Conservation (phyloP, 768 basidiomycete genomes). For the Kwoniella shandongensis region DNA sequence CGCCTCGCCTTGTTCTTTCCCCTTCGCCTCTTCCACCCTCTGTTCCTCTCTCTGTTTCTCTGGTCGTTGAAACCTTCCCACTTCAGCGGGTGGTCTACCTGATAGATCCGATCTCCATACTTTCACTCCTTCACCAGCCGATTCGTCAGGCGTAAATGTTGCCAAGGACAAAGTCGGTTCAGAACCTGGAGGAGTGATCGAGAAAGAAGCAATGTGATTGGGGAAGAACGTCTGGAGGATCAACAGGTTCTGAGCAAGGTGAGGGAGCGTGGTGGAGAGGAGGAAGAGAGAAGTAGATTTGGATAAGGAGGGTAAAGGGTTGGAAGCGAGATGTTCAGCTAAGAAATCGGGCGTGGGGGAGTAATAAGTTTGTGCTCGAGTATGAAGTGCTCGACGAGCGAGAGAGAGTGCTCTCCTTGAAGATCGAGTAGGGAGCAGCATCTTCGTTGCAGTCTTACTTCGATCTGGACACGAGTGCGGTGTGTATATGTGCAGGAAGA, state of each 20-base stretch:
- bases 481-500: too few relatives aligned
- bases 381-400: constrained; percentile 5
- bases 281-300: constrained; percentile 23
- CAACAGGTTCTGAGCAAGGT: constrained; percentile 9
- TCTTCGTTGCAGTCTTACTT: too few relatives aligned
- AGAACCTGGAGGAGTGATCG: constrained; percentile 17
- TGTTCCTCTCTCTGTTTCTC: not conserved
- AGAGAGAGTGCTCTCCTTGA: not conserved
- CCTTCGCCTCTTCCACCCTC: constrained; percentile 33
- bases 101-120: constrained; percentile 26
- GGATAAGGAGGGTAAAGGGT: not conserved
- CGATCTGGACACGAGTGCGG: too few relatives aligned
- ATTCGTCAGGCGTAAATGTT: constrained; percentile 17
- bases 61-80: constrained; percentile 42
- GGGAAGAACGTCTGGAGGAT: constrained; percentile 20
- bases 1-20: constrained; percentile 21
- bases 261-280: constrained; percentile 30
- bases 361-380: constrained; percentile 27
- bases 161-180: constrained; percentile 20
- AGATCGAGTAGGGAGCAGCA: too few relatives aligned
- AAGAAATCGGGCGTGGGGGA: constrained; percentile 31
- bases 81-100: constrained; percentile 34
- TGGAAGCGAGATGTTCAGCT: constrained; percentile 11
- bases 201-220: constrained; percentile 36
- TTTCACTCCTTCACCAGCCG: not conserved